Evolutionary conservation across 2,329 filamentous ascomycete species (phyloP), one percentile per base, ranked within the genome.

Genomic region (Aspergillus awamori): DNA sequence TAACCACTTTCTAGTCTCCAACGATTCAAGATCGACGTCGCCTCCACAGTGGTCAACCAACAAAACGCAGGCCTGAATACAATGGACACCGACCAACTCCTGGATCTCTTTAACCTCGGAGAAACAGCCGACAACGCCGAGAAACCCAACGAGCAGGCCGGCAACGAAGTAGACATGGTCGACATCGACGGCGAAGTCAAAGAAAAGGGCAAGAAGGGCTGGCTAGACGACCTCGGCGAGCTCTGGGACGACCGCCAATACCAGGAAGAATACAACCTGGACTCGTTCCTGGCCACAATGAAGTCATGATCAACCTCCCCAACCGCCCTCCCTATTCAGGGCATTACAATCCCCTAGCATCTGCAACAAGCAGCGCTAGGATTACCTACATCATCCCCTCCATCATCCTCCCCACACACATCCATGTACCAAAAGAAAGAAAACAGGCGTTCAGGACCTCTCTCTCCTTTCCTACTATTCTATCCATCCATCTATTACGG

Each of bases 1-100:
- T 72, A 70, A 73, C 63, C 8, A 38, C 10, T 52, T 2, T 17
- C 53, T 68, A 96, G 91, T 73, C 88, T 99, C 59, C 95, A 99
- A 86, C 90, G 95, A 55, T 99, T 99, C 88, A 99, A 99, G 83
- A 97, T 99, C 72, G 95, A 99, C 76, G 93, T 99, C 20, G 96
- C 95, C 45, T 96, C 91, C 55, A 99, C 96, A 0, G 95, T 99
- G 5, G 96, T 99, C 67, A 99, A 99, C 76, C 95, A 99, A 79
- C 95, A 99, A 80, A 99, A 99, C 70, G 94, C 95, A 1, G 95
- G 95, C 1, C 81, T 99, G 1, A 89, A 86, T 57, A 96, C 93
- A 13, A 99, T 99, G 95, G 94, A 98, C 77, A 99, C 96, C 41
- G 95, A 98, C 72, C 93, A 99, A 77, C 96, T 99, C 62, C 86